A percentile compares a stretch with the other conserved stretches of the same genome.
Conservation (phyloP, 2,329 filamentous ascomycete genomes). For the Claviceps humidiphila region DNA sequence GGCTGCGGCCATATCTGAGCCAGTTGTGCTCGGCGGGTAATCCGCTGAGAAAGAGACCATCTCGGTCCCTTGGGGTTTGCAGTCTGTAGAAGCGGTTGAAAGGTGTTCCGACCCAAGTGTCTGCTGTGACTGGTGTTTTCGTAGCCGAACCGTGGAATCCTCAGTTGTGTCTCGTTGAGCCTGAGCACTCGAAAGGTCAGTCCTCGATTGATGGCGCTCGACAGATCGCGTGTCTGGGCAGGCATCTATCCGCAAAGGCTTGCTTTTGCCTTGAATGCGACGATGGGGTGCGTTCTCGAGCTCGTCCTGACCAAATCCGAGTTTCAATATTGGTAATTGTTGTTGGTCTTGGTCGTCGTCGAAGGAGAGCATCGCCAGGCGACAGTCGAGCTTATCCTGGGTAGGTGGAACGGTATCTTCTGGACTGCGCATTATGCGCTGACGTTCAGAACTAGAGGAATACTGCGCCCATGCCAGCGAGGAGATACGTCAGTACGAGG, state of each 20-base stretch:
- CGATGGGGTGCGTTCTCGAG: conserved; percentile 8
- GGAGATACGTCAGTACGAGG: not conserved
- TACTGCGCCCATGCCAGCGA: conserved; percentile 34
- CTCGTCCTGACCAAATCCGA: conserved; percentile 8
- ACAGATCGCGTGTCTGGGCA: not conserved
- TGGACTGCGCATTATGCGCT: conserved; percentile 45
- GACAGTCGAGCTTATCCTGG: conserved; percentile 12
- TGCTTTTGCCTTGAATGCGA: not conserved
- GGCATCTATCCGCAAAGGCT: conserved; percentile 1
- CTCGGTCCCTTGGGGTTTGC: conserved; percentile 7
- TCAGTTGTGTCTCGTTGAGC: conserved; percentile 23
- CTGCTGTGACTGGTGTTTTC: conserved; percentile 14
- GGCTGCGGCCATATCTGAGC: conserved; percentile 15
- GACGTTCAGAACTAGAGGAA: conserved; percentile 59
- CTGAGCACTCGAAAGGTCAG: conserved; percentile 52
- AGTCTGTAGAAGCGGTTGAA: not conserved
- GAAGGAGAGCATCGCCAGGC: conserved; percentile 9
- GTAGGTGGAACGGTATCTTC: conserved; percentile 17
- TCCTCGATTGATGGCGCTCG: conserved; percentile 51
- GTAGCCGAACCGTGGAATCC: conserved; percentile 14
- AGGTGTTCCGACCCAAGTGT: conserved; percentile 9
- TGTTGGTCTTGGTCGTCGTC: conserved; percentile 3
- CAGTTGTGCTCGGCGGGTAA: conserved; percentile 4
- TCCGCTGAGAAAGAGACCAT: conserved; percentile 14
- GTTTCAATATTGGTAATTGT: conserved; percentile 1